Evolutionary conservation across 2,329 filamentous ascomycete species (phyloP), one percentile per base, ranked within the genome.

Genomic region (Diaporthe destruens): DNA sequence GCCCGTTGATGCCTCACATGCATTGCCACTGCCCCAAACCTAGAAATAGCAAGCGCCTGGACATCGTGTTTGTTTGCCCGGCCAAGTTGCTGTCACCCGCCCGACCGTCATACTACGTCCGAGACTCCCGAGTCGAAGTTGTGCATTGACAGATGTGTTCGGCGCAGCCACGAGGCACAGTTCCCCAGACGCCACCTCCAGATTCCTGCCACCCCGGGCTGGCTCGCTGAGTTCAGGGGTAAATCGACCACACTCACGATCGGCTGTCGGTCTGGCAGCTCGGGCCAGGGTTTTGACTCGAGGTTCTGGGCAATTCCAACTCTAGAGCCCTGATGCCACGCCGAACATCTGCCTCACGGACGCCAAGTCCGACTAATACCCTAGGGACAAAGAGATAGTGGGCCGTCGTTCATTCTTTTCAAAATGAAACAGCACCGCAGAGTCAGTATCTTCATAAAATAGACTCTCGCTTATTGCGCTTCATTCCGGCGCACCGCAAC

Each of bases 121-220:
- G 61, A 53, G 47, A 49, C 9, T 49, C 16, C 59, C 59, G 42
- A 34, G 29, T 49, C 16, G 23, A 61, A 14, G 16, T 42, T 16
- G 4, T 32, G 14, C 39, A 42, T 42, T 18, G 39, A 51, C n/a
- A 25, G 47, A 25, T 32, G 9, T n/a, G 4, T 36, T 29, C n/a
- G 5, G 20, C 3, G 47, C 7, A 34, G 32, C 20, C 14, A 32
- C 20, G 20, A 25, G 29, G 11, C 12, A 25, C 57, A 63, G 16
- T 23, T 65, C 61, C 61, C 61, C 61, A 51, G 61, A 65, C 61
- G 61, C 61, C 61, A 65, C 32, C 61, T 65, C 61, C 61, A 65
- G 44, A 29, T 36, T 18, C 36, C 57, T 51, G 44, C 20, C 29
- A 3, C 29, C 29, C 29, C 5, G 36, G 44, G 61, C 44, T 6